These are phyloP conservation scores for Colletotrichum sp. DNA, from an alignment of 2,329 filamentous ascomycete species.

Conservation along the genomic window DNA sequence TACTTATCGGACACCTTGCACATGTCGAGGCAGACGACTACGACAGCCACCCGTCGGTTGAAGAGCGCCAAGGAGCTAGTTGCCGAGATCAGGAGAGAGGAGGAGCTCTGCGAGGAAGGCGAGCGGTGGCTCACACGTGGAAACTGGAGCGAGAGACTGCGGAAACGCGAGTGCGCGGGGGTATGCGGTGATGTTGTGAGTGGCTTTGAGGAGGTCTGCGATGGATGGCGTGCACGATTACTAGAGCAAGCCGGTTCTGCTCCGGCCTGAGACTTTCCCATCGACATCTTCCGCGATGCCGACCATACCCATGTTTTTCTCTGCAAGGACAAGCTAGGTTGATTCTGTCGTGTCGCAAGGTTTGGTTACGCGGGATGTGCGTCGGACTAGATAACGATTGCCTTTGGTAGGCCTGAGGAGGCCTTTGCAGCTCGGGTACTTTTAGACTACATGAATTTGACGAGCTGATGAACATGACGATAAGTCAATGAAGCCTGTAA, in stretches of 20 bases:
- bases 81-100: conserved; percentile 81
- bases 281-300: not conserved
- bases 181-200: conserved; percentile 88
- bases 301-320: not conserved
- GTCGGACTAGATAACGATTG: not conserved
- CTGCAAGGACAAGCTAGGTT: not conserved
- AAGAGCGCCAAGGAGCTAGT: conserved; percentile 85
- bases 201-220: conserved; percentile 91
- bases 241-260: conserved; percentile 65
- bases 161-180: conserved; percentile 78
- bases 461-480: conserved; percentile 7
- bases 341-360: not conserved
- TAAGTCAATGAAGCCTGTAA: not conserved
- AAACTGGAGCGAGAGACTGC: conserved; percentile 80
- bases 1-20: conserved; percentile 90
- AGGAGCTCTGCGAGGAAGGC: conserved; percentile 82
- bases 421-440: not conserved
- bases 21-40: conserved; percentile 89
- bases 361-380: not conserved
- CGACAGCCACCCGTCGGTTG: conserved; percentile 78
- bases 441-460: conserved; percentile 19
- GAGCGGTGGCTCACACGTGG: conserved; percentile 81
- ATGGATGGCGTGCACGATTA: conserved; percentile 79
- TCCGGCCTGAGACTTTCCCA: conserved; percentile 34
- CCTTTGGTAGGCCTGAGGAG: not conserved